phyloP scores from a whole-genome alignment of 441 rosid species.

The Gossypium davidsonii region DNA sequence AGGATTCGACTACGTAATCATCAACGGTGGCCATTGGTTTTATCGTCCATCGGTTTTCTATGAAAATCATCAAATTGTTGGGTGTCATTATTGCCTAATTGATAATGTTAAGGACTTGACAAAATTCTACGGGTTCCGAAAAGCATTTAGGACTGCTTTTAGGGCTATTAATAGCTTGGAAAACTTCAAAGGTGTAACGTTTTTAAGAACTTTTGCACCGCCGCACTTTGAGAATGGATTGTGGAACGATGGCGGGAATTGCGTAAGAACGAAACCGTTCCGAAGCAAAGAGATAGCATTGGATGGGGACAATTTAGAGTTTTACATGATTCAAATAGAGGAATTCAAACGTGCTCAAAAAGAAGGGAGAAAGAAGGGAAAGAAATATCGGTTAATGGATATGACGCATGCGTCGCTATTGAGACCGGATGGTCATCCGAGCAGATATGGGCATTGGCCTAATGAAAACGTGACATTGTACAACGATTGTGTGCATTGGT shows the following conservation, averaged over 20 bases:
- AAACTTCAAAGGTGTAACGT: slow-evolving; percentile 41
- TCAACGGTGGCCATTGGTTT: slow-evolving; percentile 55
- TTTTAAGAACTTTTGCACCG: slow-evolving; percentile 44
- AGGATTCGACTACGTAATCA: slow-evolving; percentile 39
- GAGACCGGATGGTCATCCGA: slow-evolving; percentile 62
- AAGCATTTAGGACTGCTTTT: slow-evolving; percentile 46
- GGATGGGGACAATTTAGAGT: slow-evolving; percentile 36
- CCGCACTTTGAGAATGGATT: slow-evolving; percentile 53
- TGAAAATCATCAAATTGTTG: slow-evolving; percentile 28
- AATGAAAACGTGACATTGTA: slow-evolving; percentile 44
- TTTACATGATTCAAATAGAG: slow-evolving; percentile 53
- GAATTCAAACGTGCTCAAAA: slow-evolving; percentile 50
- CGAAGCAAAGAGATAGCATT: slow-evolving; percentile 29
- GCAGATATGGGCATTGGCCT: slow-evolving; percentile 43
- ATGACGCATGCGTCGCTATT: slow-evolving; percentile 42
- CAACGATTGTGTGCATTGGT: slow-evolving; percentile 68
- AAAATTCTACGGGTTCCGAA: slow-evolving; percentile 43
- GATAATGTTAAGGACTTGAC: slow-evolving; percentile 37
- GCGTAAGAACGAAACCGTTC: slow-evolving; percentile 38
- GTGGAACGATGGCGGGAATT: slow-evolving; percentile 59
- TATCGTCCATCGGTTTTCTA: slow-evolving; percentile 38
- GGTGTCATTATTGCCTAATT: slow-evolving; percentile 38
- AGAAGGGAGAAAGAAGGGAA: slow-evolving; percentile 40
- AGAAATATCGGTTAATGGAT: slow-evolving; percentile 41
- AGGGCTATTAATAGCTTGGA: slow-evolving; percentile 32